Base-by-base conservation (phyloP, 768 basidiomycete species). In the Xanthoconium stramineum region DNA sequence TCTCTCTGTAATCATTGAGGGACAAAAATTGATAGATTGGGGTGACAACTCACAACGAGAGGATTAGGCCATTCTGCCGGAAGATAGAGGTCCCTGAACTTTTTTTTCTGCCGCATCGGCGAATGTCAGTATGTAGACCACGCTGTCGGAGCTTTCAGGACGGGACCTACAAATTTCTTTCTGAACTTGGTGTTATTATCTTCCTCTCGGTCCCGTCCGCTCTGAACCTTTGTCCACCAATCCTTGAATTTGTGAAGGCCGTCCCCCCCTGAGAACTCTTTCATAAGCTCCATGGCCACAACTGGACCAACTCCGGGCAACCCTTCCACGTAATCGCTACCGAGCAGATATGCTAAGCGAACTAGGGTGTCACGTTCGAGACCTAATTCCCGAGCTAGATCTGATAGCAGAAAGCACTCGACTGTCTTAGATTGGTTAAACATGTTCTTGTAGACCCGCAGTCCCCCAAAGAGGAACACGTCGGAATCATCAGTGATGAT, bases 351-450 rank as follows among this genome's bases (percentile, higher is more conserved):
- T 11, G 97, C 97, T 33, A 99, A 77, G 33, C 88, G 83, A 53
- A 98, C 82, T 42, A 98, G 83, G 15, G 88, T 86, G 62, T 91
- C 92, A 28, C 94, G 81, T 47, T 91, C 87, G 24, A 98, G 76
- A 6, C 91, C 88, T 11, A 99, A 78, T 70, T 99, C 97, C 42
- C 94, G 82, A 38, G 80, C 81, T 47, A 98, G 80, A 68, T 99
- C 97, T 6, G 83, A 72, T 3, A 85, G 75, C 36, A 97, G 76
- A 78, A 97, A 99, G 68, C 94, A 94, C 72, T 99, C 97, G 52
- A 98, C 97, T 5, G 94, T 98, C 78, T 98, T 98, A 47, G 91
- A 90, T 72, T 98, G 96, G 69, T 98, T 98, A 77, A 99, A 99
- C 90, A 99, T 96, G 70, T 99, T 98, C 75, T 96, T 97, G 81